Evolutionary conservation across 257 asterid species (phyloP), one percentile per base, ranked within the genome.

Genomic region (Solanum pimpinellifolium): DNA sequence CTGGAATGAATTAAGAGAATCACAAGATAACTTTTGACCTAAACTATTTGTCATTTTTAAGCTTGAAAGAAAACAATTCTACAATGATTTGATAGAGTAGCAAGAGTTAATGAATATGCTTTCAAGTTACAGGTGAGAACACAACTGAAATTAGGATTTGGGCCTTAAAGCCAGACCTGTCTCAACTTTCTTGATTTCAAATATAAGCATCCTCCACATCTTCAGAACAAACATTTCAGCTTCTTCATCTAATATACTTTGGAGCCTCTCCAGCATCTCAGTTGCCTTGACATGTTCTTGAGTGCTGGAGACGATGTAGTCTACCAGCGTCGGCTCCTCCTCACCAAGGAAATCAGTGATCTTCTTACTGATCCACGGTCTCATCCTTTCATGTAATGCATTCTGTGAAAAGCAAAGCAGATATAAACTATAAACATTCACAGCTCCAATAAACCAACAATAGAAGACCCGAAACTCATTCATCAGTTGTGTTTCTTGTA

Each of bases 201-300:
- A 97, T 87, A 97, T 97, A 47, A 97, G 99, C 99, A 97, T 97
- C 91, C 99, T 97, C 99, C 99, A 97, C 99, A 97, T 96, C 95
- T 97, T 97, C 77, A 97, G 96, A 90, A 97, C 99, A 90, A 96
- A 97, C 99, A 97, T 94, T 90, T 97, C 99, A 35, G 99, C 99
- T 91, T 97, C 99, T 56, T 97, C 99, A 27, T 97, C 99, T 92
- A 97, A 89, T 89, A 97, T 96, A 69, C 94, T 86, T 85, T 94
- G 98, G 86, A 97, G 98, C 87, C 98, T 95, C 86, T 96, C 96
- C 88, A 97, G 95, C 99, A 97, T 97, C 92, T 95, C 99, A 25
- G 91, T 52, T 83, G 98, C 99, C 87, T 91, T 92, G 18, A 96
- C 98, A 87, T 97, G 99, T 88, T 97, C 99, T 86, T 92, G 94